Conservation (phyloP, 257 asterid species). For the Agastache rugosa region DNA sequence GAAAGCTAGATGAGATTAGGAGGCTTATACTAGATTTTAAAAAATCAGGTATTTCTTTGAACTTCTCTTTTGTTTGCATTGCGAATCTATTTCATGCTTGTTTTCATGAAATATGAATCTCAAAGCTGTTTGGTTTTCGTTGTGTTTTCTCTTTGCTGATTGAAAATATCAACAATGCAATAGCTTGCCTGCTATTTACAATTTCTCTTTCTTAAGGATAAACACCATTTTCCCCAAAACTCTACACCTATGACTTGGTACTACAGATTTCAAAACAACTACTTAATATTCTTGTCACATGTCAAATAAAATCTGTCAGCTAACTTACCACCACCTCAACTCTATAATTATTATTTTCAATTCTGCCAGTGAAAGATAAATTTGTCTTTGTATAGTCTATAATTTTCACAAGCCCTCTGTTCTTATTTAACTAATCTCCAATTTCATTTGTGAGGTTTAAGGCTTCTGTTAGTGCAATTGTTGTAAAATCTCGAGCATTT, state of each 20-base stretch:
- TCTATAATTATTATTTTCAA: not conserved
- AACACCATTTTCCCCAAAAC: not conserved
- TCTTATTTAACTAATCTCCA: not conserved
- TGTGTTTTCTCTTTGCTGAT: not conserved
- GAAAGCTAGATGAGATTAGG: constrained; percentile 79
- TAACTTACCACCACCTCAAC: not conserved
- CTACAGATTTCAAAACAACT: not conserved
- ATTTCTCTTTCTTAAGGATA: not conserved
- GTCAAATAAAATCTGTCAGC: constrained; percentile 5
- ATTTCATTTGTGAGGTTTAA: not conserved
- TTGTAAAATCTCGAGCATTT: not conserved
- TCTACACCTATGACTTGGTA: not conserved
- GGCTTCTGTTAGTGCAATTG: not conserved
- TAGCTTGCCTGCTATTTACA: not conserved
- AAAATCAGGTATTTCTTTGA: constrained; percentile 60
- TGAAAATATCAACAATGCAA: not conserved
- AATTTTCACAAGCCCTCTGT: not conserved
- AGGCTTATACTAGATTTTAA: constrained; percentile 71
- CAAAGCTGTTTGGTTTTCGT: not conserved
- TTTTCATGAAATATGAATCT: constrained; percentile 11
- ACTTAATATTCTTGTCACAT: not conserved
- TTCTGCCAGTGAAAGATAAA: not conserved
- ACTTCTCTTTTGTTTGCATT: constrained; percentile 8
- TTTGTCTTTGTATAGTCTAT: not conserved
- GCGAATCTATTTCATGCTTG: not conserved